phyloP scores from a whole-genome alignment of 768 basidiomycete genomes.

The Panaeolus cyanescens region DNA sequence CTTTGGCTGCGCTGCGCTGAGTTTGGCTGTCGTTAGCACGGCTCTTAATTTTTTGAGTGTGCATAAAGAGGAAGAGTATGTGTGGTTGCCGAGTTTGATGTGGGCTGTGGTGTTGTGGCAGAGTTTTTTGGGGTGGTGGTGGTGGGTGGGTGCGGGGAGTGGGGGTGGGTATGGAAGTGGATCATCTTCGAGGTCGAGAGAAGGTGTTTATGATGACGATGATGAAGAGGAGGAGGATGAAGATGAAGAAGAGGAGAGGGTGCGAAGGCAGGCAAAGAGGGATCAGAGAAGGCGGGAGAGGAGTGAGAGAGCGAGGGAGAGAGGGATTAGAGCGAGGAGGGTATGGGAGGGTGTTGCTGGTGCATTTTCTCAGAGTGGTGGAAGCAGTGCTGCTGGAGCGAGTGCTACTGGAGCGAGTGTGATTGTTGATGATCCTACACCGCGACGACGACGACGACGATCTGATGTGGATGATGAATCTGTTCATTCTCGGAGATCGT shows the following conservation, averaged over 20 bases:
- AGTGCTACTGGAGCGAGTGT: constrained; percentile 6
- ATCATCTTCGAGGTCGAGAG: neutral
- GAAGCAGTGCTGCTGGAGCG: neutral
- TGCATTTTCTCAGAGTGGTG: constrained; percentile 34
- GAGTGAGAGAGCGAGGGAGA: constrained; percentile 48
- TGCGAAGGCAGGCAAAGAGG: constrained; percentile 55
- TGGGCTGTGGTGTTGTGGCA: constrained; percentile 97
- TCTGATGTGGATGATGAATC: constrained; percentile 3
- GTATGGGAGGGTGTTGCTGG: constrained; percentile 62
- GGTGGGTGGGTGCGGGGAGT: constrained; percentile 97
- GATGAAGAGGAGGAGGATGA: constrained; percentile 53
- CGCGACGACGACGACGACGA: neutral
- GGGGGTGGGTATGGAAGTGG: constrained; percentile 48
- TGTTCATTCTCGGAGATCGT: neutral
- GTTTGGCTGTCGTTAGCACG: constrained; percentile 81
- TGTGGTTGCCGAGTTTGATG: constrained; percentile 90
- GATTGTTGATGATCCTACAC: neutral
- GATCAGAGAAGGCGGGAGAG: constrained; percentile 47
- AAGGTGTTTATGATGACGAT: constrained; percentile 11
- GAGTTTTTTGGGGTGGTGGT: constrained; percentile 97
- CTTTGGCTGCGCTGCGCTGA: constrained; percentile 84
- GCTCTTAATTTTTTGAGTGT: constrained; percentile 90
- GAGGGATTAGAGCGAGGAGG: constrained; percentile 52
- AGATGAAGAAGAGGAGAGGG: constrained; percentile 69
- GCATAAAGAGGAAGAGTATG: constrained; percentile 76